Percentiles rank a stretch among this genome's conserved stretches.
Conservation (phyloP, 2,329 filamentous ascomycete genomes). For the Neonectria punicea region DNA sequence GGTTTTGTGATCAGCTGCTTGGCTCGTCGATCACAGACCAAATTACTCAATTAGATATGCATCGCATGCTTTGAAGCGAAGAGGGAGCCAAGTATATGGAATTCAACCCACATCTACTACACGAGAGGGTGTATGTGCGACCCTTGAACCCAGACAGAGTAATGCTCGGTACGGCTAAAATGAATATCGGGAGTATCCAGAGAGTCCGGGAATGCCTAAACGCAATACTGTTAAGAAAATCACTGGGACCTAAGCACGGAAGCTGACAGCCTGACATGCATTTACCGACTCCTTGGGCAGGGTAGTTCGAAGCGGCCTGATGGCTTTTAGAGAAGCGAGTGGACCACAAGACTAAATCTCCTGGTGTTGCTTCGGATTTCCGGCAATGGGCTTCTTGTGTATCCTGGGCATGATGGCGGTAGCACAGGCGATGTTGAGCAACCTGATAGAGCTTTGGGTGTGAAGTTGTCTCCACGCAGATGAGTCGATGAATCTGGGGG, state of each 20-base stretch:
- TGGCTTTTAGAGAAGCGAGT: constrained; percentile 2
- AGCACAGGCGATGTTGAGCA: constrained; percentile 9
- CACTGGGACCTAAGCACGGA: background rate
- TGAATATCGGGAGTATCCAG: background rate
- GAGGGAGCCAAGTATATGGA: background rate
- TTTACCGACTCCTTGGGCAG: background rate
- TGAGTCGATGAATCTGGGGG: background rate
- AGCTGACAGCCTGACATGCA: background rate
- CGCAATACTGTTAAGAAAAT: background rate
- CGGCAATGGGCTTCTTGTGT: background rate
- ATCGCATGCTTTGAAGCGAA: background rate
- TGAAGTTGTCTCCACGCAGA: constrained; percentile 5
- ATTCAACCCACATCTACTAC: background rate
- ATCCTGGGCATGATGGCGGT: constrained; percentile 1
- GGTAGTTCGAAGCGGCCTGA: background rate
- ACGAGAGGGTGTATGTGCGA: background rate
- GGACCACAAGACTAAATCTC: background rate
- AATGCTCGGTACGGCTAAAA: constrained; percentile 8
- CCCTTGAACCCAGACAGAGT: background rate
- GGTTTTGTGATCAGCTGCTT: background rate
- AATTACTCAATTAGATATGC: background rate
- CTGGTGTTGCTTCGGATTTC: background rate
- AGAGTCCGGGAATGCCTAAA: background rate
- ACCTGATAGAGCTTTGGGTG: background rate
- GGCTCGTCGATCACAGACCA: background rate